Evolutionary conservation across 805 yeast genomes (phyloP), one percentile per base, ranked within the genome.

Genomic region (Yarrowia sp.): DNA sequence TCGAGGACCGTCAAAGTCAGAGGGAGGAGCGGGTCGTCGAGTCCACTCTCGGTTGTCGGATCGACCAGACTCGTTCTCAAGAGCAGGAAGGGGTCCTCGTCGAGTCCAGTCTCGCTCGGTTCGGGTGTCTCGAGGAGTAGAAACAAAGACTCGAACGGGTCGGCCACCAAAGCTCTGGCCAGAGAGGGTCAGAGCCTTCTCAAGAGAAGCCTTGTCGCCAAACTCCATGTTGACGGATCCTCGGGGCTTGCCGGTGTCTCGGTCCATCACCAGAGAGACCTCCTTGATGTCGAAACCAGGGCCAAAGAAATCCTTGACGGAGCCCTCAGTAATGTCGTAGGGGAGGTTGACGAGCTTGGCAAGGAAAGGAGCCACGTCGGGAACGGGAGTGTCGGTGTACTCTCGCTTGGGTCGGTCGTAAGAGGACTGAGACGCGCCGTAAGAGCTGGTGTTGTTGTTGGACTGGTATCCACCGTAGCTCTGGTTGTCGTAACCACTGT

Each of bases 161-260:
- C 95, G 95, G 74, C 86, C 86, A 78, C 82, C 85, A 67, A 88
- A 88, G 67, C 84, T 79, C 70, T 85, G 86, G 76, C 90, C 90
- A 72, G 90, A 81, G 73, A 86, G 84, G 66, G 84, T 84, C 70
- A 93, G 77, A 51, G 98, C 95, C 68, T 83, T 82, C 65, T 81
- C 87, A 72, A 93, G 82, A 70, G 89, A 88, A 67, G 89, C 96
- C 73, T 86, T 88, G 67, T 89, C 83, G 74, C 85, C 91, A 72
- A 85, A 95, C 75, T 92, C 96, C 67, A 93, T 89, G 75, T 90
- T 92, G 31, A 96, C 98, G 73, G 86, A 89, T 47, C 97, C 97
- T 71, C 88, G 87, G 82, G 89, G 81, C 72, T 86, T 84, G 41
- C 89, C 86, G 66, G 86, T 84, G 68, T 78, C 82, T 71, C 75